Evolutionary conservation across 2,329 filamentous ascomycete genomes (phyloP), one percentile per base, ranked within the genome.

Genomic region (Apiospora saccharicola): DNA sequence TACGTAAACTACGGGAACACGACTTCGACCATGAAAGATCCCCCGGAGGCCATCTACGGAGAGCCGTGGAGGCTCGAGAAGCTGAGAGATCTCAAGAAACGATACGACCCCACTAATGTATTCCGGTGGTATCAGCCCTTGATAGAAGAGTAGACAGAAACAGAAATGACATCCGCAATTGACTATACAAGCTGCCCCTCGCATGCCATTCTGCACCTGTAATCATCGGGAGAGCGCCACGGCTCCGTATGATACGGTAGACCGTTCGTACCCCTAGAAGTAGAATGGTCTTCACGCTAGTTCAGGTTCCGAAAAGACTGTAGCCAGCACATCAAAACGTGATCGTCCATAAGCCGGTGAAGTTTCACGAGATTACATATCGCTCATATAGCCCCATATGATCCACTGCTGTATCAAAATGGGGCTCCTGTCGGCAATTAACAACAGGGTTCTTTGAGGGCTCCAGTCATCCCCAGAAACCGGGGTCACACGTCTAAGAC

Each of bases 41-140:
- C 57, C 22, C 34, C 19, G 5, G 57, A 64, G n/a, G 57, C 57
- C 34, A 19, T 64, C 19, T 64, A 64, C 19, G 57, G 57, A 41
- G 57, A 22, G 30, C 34, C 57, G 12, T 64, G 57, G 57, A 64
- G 57, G 34, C 34, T 64, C 13, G 57, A 64, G 34, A 64, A 41
- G 19, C 19, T 64, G 19, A 37, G 57, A n/a, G 34, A 13, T n/a
- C 57, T 64, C 34, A 64, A 64, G 57, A 41, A 14, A 41, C 57
- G 34, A n/a, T 64, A 64, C 14, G 57, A 64, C 22, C 57, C 57
- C 22, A 13, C n/a, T 24, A 64, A 64, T 10, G 34, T 64, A 14
- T 64, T 64, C 57, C 19, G 57, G 57, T 64, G 57, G 57, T 64
- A 64, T n/a, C 57, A 64, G 34, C 57, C 57, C 19, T 34, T 64